Base-by-base conservation (phyloP, 495 filamentous ascomycete species). In the Aspergillus cristatus region DNA sequence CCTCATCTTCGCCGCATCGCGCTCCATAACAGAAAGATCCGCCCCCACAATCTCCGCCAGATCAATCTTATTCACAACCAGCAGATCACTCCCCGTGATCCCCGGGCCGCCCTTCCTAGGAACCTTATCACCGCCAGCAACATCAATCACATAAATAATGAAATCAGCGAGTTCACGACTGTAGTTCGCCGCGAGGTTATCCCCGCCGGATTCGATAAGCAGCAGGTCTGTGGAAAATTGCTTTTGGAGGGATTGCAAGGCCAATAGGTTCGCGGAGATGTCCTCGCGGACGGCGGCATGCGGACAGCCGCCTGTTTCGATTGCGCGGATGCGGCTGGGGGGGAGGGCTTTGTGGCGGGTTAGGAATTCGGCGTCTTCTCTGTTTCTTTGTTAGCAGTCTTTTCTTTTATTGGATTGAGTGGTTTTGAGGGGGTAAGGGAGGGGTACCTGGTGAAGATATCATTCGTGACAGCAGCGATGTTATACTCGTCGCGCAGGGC, bases 211-310 rank as follows among this genome's bases (percentile, higher is more conserved):
- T 60, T 98, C 91, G 52, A 98, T 98, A 14, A 98, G 76, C 18
- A 95, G 70, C 7, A 98, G 53, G 28, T 89, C 74, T 0, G 78
- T 78, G 30, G 57, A 48, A 71, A 91, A 94, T 33, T 78, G 65
- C 17, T 57, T 55, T 57, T 97, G 93, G 10, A 98, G 76, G 37
- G 82, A 76, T 47, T 94, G 88, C 10, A 98, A 76, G 1, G 91
- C 88, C 34, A 86, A 83, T 0, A 98, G 82, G 70, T 98, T 98
- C 30, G 83, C 80, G 35, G 71, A 78, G 53, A 98, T 95, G 71
- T 98, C 91, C 71, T 98, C 91, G 48, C 91, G 88, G 48, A 97
- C 91, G 31, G 91, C 91, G 41, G 91, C 91, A 70, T 98, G 91
- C 2, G 91, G 91, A 57, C 91, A 98, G 15, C 91, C 91, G 54